phyloP scores from a whole-genome alignment of 1,284 basidiomycete genomes.

The Porodaedalea pini region DNA sequence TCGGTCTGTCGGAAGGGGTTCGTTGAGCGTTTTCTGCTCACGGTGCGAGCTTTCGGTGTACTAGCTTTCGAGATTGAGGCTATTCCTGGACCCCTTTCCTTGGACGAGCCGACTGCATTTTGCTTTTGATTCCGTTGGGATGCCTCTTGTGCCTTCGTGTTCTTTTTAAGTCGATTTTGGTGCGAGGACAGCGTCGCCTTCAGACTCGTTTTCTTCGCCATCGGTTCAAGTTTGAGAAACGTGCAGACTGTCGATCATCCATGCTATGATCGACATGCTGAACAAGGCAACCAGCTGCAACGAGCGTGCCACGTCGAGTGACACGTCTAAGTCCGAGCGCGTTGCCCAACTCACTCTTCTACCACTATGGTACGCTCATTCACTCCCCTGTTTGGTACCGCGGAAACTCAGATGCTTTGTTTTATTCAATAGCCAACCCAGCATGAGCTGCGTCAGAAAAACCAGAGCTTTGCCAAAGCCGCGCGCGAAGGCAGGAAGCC shows the following conservation, averaged over 20 bases:
- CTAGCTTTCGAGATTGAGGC: conserved; percentile 20
- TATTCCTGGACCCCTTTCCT: conserved; percentile 25
- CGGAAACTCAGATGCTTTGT: not conserved
- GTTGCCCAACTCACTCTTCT: not conserved
- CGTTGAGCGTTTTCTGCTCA: conserved; percentile 34
- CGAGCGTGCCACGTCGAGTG: conserved; percentile 15
- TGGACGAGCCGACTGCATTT: conserved; percentile 30
- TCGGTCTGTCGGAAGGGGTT: conserved; percentile 78
- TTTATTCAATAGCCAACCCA: conserved; percentile 41
- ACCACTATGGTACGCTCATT: conserved; percentile 32
- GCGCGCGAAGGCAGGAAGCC: conserved; percentile 71
- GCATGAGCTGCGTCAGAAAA: conserved; percentile 76
- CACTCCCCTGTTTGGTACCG: not conserved
- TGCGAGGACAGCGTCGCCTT: conserved; percentile 66
- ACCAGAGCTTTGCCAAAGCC: conserved; percentile 71
- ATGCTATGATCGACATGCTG: not conserved
- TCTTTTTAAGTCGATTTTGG: conserved; percentile 62
- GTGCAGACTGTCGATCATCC: not conserved
- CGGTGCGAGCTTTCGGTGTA: conserved; percentile 25
- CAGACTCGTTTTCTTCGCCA: conserved; percentile 49
- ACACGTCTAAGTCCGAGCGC: conserved; percentile 5
- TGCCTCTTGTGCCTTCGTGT: conserved; percentile 45
- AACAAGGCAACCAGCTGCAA: not conserved
- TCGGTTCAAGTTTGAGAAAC: not conserved
- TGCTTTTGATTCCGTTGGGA: conserved; percentile 46